Evolutionary conservation across 305 asterid species (phyloP), one percentile per base, ranked within the genome.

Genomic region (Solanum hybrid): DNA sequence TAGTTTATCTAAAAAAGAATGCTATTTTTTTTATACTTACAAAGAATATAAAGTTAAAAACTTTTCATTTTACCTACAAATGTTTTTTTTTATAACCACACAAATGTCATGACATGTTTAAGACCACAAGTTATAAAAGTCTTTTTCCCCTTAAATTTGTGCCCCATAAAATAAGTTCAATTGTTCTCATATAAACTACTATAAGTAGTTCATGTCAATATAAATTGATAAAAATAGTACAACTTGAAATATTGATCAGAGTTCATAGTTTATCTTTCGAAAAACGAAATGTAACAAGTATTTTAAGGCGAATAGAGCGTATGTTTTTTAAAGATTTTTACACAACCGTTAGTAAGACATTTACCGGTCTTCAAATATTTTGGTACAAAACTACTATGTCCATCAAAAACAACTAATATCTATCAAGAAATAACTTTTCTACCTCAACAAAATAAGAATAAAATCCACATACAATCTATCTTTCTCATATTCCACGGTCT

Each of bases 401-500:
- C 18, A 71, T 71, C 9, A 71, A 71, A 71, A 71, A 26, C 20
- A 4, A 71, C 10, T 26, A 26, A 71, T 67, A 7, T 14, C 61
- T 46, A 46, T 46, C 51, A 46, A 46, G 20, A 46, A 46, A 46
- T 46, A 46, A 46, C 61, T 13, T 46, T 13, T 13, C 61, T 46
- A 46, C 8, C 20, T 46, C 20, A 14, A 46, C 20, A 13, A 46
- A 14, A 13, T 13, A 13, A 46, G 61, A 4, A 46, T 57, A 57
- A 57, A 7, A 0, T 18, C 2, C 2, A 1, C 24, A 0, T 18
- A 57, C 0, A 57, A 1, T 57, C 24, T 57, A 51, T 2, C n/a
- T 2, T 16, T 51, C 8, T 51, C n/a, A 16, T 2, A 51, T 0
- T 51, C 1, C 0, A 51, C 2, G 0, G 0, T 51, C 9, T 51